Evolutionary conservation across 345 rosid species (phyloP).

Genomic region (Streptanthus diversifolius): DNA sequence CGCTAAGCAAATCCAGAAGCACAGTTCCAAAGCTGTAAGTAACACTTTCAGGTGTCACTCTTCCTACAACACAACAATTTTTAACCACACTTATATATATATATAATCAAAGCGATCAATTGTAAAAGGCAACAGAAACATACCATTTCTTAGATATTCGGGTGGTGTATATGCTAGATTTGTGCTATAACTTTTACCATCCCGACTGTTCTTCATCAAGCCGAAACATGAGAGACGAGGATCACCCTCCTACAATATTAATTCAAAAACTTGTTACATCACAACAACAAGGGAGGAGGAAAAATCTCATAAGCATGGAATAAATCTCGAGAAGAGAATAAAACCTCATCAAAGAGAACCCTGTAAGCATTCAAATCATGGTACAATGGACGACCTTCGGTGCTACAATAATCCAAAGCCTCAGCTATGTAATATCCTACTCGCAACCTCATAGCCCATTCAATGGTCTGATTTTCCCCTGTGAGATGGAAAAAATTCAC

Average conservation of each 20-base stretch:
- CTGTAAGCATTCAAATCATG: slow-evolving; percentile 97
- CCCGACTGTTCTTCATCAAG: slow-evolving; percentile 90
- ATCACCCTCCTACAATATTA: slow-evolving; percentile 77
- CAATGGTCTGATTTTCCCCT: slow-evolving; percentile 97
- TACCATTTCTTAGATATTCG: slow-evolving; percentile 86
- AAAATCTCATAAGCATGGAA: neutral
- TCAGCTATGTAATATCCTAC: slow-evolving; percentile 87
- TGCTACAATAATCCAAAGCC: slow-evolving; percentile 85
- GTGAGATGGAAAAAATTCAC: slow-evolving; percentile 1
- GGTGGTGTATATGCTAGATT: slow-evolving; percentile 96
- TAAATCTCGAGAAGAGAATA: neutral
- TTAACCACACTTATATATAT: neutral
- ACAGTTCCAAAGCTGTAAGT: slow-evolving; percentile 95
- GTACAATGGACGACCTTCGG: slow-evolving; percentile 75
- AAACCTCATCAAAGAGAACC: slow-evolving; percentile 98
- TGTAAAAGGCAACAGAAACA: neutral
- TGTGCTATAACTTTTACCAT: slow-evolving; percentile 94
- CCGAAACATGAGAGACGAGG: slow-evolving; percentile 98
- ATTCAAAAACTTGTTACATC: neutral
- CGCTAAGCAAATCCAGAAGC: slow-evolving; percentile 88
- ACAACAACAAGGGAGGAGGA: neutral
- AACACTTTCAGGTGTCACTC: slow-evolving; percentile 91
- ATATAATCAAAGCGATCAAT: neutral
- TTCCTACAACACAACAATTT: slow-evolving; percentile 49
- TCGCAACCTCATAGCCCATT: slow-evolving; percentile 94